Conservation (phyloP, 192 early-diverging fungal genomes). For the Coemansia sp. region DNA sequence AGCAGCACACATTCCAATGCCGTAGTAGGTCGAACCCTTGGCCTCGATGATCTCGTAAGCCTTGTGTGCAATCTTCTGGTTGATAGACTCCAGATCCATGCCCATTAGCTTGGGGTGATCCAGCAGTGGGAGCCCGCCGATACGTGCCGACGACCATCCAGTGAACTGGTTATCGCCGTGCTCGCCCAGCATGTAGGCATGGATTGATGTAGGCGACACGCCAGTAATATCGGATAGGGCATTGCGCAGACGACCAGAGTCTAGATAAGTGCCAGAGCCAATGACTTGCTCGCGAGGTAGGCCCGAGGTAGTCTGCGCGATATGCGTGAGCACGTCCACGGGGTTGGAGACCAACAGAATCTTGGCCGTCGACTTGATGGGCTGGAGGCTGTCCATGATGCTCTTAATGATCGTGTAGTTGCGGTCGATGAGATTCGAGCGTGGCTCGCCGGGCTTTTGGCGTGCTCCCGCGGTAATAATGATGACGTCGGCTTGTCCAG, state of each 20-base stretch:
- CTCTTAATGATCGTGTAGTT: conserved; percentile 75
- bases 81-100: conserved; percentile 57
- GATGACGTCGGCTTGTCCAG: conserved; percentile 80
- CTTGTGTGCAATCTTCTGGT: conserved; percentile 64
- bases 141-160: conserved; percentile 70
- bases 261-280: conserved; percentile 83
- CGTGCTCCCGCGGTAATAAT: conserved; percentile 83
- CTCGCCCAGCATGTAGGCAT: conserved; percentile 82
- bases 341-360: conserved; percentile 84
- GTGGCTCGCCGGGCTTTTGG: conserved; percentile 72
- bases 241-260: conserved; percentile 70
- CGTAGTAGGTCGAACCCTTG: conserved; percentile 84
- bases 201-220: conserved; percentile 69
- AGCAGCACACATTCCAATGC: conserved; percentile 78
- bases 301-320: conserved; percentile 81
- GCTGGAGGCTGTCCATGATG: conserved; percentile 70
- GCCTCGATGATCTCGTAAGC: conserved; percentile 82
- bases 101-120: conserved; percentile 61
- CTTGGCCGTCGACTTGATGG: conserved; percentile 68
- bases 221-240: conserved; percentile 55
- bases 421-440: conserved; percentile 71
- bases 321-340: conserved; percentile 77
- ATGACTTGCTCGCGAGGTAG: conserved; percentile 75
- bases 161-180: conserved; percentile 87
- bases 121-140: conserved; percentile 68